A percentile compares a stretch with the other conserved stretches of the same genome.
These are phyloP conservation scores for Ogataea siamensis DNA, from an alignment of 805 yeast species.

Conservation along the genomic window DNA sequence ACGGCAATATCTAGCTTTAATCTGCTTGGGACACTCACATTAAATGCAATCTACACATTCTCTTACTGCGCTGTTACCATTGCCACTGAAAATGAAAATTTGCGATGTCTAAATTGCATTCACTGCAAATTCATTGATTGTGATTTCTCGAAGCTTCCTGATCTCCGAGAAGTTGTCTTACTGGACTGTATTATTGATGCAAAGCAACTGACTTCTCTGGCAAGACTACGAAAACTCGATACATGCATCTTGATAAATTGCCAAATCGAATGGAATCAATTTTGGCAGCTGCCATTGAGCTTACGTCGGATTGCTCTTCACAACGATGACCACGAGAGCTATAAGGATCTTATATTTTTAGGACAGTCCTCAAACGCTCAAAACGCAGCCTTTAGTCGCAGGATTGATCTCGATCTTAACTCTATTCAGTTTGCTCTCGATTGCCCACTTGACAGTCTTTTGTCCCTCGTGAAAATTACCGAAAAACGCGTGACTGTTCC, in stretches of 20 bases:
- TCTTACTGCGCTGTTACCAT: too few relatives aligned
- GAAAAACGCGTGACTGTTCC: slow-evolving; percentile 8
- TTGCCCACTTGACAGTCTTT: neutral
- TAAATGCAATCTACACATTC: too few relatives aligned
- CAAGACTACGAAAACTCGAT: slow-evolving; percentile 3
- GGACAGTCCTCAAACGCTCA: neutral
- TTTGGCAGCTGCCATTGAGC: slow-evolving; percentile 19
- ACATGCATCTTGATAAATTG: slow-evolving; percentile 22
- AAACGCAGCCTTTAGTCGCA: neutral
- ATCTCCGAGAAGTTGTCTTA: slow-evolving; percentile 17
- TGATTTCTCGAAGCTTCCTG: slow-evolving; percentile 13
- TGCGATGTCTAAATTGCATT: slow-evolving; percentile 16
- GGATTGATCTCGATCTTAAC: slow-evolving; percentile 16
- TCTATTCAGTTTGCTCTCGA: slow-evolving; percentile 15
- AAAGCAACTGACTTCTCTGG: slow-evolving; percentile 14
- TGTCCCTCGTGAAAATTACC: slow-evolving; percentile 10
- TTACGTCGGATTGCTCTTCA: slow-evolving; percentile 19
- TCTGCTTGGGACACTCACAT: too few relatives aligned
- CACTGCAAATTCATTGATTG: slow-evolving; percentile 14
- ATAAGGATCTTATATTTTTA: slow-evolving; percentile 20
- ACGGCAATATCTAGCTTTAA: too few relatives aligned
- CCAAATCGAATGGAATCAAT: slow-evolving; percentile 19
- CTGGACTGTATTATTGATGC: slow-evolving; percentile 20
- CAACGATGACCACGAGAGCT: slow-evolving; percentile 16
- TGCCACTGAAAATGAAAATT: neutral